Conservation (phyloP, 139 green algal genomes). For the Gonium pectorale region DNA sequence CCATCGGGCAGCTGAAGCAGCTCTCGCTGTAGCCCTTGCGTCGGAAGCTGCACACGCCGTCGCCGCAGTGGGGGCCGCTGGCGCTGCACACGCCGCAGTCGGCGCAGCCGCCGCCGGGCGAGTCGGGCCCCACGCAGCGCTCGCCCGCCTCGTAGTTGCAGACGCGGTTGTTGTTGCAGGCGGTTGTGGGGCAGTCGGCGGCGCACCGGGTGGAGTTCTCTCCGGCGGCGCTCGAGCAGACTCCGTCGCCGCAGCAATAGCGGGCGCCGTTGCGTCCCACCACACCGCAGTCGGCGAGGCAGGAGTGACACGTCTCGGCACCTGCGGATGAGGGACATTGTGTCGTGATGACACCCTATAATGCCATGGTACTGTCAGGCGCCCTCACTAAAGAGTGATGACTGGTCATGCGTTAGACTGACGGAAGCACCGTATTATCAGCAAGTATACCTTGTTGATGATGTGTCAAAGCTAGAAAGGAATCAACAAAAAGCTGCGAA, state of each 20-base stretch:
- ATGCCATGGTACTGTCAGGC: too few relatives aligned
- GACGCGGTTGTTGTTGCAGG: conserved; percentile 31
- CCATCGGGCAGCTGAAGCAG: conserved; percentile 11
- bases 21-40: conserved; percentile 8
- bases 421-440: too few relatives aligned
- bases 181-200: conserved; percentile 4
- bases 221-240: conserved; percentile 1
- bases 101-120: neutral
- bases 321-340: neutral
- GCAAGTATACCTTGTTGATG: too few relatives aligned
- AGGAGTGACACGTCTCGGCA: conserved; percentile 11
- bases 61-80: conserved; percentile 9
- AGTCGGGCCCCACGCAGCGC: conserved; percentile 1
- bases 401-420: too few relatives aligned
- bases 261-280: neutral
- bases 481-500: too few relatives aligned
- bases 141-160: neutral
- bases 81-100: conserved; percentile 21
- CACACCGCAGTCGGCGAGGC: conserved; percentile 8
- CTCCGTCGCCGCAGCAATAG: conserved; percentile 22
- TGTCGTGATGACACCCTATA: too few relatives aligned
- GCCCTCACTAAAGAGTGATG: too few relatives aligned
- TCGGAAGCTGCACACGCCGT: conserved; percentile 6
- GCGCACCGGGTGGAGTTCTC: conserved; percentile 12
- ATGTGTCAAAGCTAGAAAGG: too few relatives aligned